These are phyloP conservation scores for Solanum bulbocastanum DNA, from an alignment of 257 asterid genomes.

Conservation along the genomic window DNA sequence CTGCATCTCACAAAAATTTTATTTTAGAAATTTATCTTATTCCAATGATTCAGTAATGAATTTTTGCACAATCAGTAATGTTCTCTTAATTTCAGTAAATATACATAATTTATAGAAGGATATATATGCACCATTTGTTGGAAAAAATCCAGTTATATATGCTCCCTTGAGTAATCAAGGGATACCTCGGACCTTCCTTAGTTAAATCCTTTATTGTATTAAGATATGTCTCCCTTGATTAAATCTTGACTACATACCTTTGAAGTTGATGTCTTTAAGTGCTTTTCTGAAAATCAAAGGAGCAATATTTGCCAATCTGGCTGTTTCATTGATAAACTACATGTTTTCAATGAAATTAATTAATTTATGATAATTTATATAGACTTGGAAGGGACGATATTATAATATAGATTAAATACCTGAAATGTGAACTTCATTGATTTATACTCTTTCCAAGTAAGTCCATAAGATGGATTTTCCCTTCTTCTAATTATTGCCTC, in stretches of 20 bases:
- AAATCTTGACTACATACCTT: slow-evolving; percentile 24
- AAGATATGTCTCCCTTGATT: too few relatives aligned
- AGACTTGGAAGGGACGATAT: neutral
- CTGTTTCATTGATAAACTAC: slow-evolving; percentile 80
- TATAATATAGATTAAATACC: slow-evolving; percentile 17
- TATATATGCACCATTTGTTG: too few relatives aligned
- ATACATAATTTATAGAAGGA: too few relatives aligned
- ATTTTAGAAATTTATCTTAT: neutral
- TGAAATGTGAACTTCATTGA: slow-evolving; percentile 81
- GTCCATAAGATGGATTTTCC: slow-evolving; percentile 44
- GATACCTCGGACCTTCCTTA: too few relatives aligned
- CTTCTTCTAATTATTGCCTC: slow-evolving; percentile 51
- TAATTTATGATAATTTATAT: too few relatives aligned
- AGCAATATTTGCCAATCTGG: slow-evolving; percentile 78
- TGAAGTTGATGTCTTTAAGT: slow-evolving; percentile 46
- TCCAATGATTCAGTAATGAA: too few relatives aligned
- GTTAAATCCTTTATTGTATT: too few relatives aligned
- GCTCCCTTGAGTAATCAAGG: too few relatives aligned
- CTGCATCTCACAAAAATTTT: slow-evolving; percentile 27
- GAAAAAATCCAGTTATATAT: too few relatives aligned
- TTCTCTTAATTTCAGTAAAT: too few relatives aligned
- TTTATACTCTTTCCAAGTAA: slow-evolving; percentile 76
- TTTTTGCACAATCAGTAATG: too few relatives aligned
- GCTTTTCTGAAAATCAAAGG: slow-evolving; percentile 79
- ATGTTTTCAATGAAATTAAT: neutral